These are phyloP conservation scores for Smittium culicis DNA, from an alignment of 371 early-diverging fungal genomes.

Conservation along the genomic window DNA sequence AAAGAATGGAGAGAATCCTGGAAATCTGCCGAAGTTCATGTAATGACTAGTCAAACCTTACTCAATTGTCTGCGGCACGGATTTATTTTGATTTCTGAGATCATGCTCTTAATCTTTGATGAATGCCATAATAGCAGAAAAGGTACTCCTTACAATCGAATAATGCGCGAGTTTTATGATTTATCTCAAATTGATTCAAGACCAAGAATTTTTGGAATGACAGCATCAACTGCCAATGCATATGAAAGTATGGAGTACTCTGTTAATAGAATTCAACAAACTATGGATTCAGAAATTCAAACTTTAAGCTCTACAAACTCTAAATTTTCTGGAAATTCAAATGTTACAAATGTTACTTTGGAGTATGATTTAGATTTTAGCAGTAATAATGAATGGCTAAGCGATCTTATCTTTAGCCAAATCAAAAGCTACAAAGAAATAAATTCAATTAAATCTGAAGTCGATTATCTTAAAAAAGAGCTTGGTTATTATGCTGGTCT, in stretches of 20 bases:
- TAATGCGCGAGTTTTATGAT: slow-evolving; percentile 74
- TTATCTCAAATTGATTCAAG: slow-evolving; percentile 31
- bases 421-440: not conserved
- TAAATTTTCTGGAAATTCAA: not conserved
- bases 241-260: slow-evolving; percentile 26
- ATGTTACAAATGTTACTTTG: not conserved
- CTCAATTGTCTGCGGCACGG: slow-evolving; percentile 58
- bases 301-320: not conserved
- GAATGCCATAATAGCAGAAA: slow-evolving; percentile 85
- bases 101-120: slow-evolving; percentile 73
- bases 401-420: not conserved
- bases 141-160: slow-evolving; percentile 62
- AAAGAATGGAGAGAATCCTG: slow-evolving; percentile 10
- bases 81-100: slow-evolving; percentile 42
- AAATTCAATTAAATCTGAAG: not conserved
- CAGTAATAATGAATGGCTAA: not conserved
- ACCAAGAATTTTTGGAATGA: slow-evolving; percentile 86
- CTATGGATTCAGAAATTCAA: slow-evolving; percentile 43
- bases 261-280: slow-evolving; percentile 47
- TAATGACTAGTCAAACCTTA: slow-evolving; percentile 79
- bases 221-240: slow-evolving; percentile 68
- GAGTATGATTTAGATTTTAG: not conserved
- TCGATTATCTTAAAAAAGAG: not conserved
- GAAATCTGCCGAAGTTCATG: slow-evolving; percentile 48
- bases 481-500: not conserved